These are phyloP conservation scores for Trichoderma asperellum DNA, from an alignment of 2,329 filamentous ascomycete genomes.

Conservation along the genomic window DNA sequence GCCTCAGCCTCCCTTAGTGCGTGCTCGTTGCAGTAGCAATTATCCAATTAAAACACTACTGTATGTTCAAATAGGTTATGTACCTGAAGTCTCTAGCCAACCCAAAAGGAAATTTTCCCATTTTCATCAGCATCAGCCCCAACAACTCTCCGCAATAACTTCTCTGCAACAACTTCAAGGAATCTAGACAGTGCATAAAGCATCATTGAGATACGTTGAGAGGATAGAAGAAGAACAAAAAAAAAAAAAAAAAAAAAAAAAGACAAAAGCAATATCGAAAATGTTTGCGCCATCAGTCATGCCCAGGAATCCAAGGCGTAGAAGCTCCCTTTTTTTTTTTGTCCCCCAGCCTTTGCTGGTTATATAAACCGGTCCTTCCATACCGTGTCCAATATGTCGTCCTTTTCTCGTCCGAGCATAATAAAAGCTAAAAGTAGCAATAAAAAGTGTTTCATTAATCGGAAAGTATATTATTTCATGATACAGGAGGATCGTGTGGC, in stretches of 20 bases:
- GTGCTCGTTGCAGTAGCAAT: neutral
- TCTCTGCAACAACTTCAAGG: neutral
- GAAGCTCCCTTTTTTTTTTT: neutral
- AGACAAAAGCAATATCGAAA: conserved; percentile 5
- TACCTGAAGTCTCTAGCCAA: neutral
- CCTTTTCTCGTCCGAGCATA: neutral
- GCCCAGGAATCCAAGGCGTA: neutral
- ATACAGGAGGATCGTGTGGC: conserved; percentile 69
- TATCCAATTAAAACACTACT: neutral
- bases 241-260: neutral
- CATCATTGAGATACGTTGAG: neutral
- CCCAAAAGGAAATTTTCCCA: neutral
- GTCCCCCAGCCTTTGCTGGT: neutral
- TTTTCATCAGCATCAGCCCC: conserved; percentile 4
- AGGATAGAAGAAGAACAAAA: neutral
- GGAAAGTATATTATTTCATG: neutral
- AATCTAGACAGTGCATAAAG: neutral
- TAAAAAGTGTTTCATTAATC: neutral
- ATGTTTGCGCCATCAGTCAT: conserved; percentile 7
- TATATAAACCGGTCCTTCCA: neutral
- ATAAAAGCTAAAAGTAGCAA: neutral
- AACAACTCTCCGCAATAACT: neutral
- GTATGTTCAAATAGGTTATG: conserved; percentile 4
- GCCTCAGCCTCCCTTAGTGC: neutral
- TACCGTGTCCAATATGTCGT: neutral